phyloP scores from a whole-genome alignment of 2,329 filamentous ascomycete genomes.

The Botrytis medusae region DNA sequence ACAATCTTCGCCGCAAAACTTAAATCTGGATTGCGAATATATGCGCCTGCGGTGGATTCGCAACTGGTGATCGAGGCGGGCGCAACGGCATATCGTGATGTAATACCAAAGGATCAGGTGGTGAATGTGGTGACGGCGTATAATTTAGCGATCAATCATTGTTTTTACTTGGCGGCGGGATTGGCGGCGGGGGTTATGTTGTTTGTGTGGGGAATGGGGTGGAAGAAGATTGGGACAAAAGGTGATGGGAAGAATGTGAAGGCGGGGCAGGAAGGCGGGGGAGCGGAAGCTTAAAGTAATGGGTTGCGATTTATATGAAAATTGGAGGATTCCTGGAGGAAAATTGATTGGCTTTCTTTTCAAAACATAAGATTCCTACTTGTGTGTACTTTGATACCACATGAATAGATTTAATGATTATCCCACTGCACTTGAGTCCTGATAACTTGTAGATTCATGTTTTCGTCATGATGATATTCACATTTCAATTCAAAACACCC shows the following conservation, averaged over 20 bases:
- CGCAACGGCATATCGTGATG: slow-evolving; percentile 42
- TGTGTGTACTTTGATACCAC: not conserved
- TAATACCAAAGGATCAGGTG: slow-evolving; percentile 41
- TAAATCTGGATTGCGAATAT: slow-evolving; percentile 37
- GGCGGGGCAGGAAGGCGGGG: too few species aligned
- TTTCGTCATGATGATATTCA: not conserved
- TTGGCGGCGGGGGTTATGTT: not conserved
- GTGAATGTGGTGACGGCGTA: slow-evolving; percentile 45
- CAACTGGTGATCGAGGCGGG: slow-evolving; percentile 43
- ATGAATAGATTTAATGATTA: not conserved
- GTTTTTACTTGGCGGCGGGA: not conserved
- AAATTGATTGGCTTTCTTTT: too few species aligned
- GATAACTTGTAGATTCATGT: not conserved
- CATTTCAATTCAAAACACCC: not conserved
- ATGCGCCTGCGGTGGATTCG: slow-evolving; percentile 40
- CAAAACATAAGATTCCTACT: too few species aligned
- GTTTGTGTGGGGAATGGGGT: not conserved
- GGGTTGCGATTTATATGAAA: not conserved
- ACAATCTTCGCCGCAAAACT: slow-evolving; percentile 37
- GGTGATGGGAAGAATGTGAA: not conserved
- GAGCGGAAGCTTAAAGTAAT: not conserved
- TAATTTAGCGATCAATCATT: slow-evolving; percentile 34
- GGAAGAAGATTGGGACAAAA: not conserved
- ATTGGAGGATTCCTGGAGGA: not conserved
- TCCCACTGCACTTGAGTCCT: not conserved